A percentile compares a stretch with the other conserved stretches of the same genome.
Evolutionary conservation across 257 asterid species (phyloP).

Genomic region (Salvia miltiorrhiza): DNA sequence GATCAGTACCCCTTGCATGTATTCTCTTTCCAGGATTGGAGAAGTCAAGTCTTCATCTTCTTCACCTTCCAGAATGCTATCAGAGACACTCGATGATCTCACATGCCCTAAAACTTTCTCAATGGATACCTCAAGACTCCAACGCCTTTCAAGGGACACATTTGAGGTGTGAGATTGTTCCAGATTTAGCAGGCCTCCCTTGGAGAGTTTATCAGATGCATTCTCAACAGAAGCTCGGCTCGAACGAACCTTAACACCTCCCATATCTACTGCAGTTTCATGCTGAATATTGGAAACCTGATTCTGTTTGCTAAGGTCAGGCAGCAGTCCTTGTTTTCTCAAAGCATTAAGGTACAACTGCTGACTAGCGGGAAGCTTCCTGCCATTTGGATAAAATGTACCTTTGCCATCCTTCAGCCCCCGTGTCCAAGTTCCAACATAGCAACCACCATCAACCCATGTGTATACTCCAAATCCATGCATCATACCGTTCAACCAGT

Average conservation of each 20-base stretch:
- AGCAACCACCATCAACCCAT: constrained; percentile 82
- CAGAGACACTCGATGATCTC: constrained; percentile 50
- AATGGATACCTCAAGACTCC: constrained; percentile 92
- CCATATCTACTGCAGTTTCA: constrained; percentile 52
- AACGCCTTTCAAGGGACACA: constrained; percentile 71
- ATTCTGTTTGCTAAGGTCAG: constrained; percentile 65
- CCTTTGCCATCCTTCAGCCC: constrained; percentile 97
- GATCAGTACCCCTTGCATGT: constrained; percentile 94
- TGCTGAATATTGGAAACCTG: constrained; percentile 77
- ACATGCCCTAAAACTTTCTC: constrained; percentile 75
- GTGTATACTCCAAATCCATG: constrained; percentile 88
- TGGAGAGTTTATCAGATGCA: constrained; percentile 46
- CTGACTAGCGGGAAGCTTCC: constrained; percentile 59
- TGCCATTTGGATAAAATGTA: constrained; percentile 81
- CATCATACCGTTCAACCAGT: constrained; percentile 78
- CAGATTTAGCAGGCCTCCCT: constrained; percentile 49
- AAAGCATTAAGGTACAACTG: constrained; percentile 74
- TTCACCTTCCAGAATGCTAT: constrained; percentile 35
- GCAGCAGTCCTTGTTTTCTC: constrained; percentile 81
- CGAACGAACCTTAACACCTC: constrained; percentile 45
- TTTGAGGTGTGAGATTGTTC: constrained; percentile 57
- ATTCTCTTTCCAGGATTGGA: constrained; percentile 89
- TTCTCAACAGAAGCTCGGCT: constrained; percentile 37
- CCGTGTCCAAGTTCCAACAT: constrained; percentile 84
- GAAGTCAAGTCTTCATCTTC: constrained; percentile 45